Evolutionary conservation across 2,329 filamentous ascomycete genomes (phyloP).

Genomic region (Juglanconis juglandina): DNA sequence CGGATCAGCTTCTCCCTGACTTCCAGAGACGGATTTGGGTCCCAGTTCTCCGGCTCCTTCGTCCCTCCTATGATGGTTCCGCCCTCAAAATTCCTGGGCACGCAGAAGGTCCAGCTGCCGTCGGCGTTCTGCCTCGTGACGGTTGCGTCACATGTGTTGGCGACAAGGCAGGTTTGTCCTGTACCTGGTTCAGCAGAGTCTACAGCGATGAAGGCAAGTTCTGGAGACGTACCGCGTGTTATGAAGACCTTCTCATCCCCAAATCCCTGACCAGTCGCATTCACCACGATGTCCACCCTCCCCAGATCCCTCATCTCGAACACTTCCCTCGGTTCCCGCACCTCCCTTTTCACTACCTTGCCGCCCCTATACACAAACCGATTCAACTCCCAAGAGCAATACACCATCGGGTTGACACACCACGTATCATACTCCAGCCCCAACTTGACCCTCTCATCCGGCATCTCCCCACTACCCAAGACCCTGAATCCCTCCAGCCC

Average conservation of each 20-base stretch:
- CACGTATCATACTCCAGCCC: constrained; percentile 52
- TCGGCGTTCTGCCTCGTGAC: constrained; percentile 61
- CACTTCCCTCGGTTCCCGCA: constrained; percentile 36
- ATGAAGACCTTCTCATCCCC: constrained; percentile 38
- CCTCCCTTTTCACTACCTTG: constrained; percentile 29
- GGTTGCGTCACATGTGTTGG: constrained; percentile 35
- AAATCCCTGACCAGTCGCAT: constrained; percentile 45
- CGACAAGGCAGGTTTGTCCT: constrained; percentile 46
- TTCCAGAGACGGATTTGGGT: constrained; percentile 43
- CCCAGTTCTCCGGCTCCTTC: constrained; percentile 58
- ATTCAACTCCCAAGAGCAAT: constrained; percentile 46
- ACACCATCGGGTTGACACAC: constrained; percentile 53
- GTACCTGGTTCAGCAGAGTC: background rate
- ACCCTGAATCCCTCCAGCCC: constrained; percentile 37
- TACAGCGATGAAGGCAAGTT: background rate
- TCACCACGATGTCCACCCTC: constrained; percentile 35
- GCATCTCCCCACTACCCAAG: constrained; percentile 35
- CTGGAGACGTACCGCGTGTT: constrained; percentile 34
- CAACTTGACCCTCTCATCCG: constrained; percentile 37
- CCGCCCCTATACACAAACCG: constrained; percentile 37
- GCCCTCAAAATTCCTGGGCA: constrained; percentile 58
- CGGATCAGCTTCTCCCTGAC: constrained; percentile 45
- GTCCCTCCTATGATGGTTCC: constrained; percentile 66
- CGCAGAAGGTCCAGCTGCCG: constrained; percentile 60
- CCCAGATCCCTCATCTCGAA: constrained; percentile 32